Evolutionary conservation across 1,284 basidiomycete genomes (phyloP).

Genomic region (Cryptococcus depauperatus): DNA sequence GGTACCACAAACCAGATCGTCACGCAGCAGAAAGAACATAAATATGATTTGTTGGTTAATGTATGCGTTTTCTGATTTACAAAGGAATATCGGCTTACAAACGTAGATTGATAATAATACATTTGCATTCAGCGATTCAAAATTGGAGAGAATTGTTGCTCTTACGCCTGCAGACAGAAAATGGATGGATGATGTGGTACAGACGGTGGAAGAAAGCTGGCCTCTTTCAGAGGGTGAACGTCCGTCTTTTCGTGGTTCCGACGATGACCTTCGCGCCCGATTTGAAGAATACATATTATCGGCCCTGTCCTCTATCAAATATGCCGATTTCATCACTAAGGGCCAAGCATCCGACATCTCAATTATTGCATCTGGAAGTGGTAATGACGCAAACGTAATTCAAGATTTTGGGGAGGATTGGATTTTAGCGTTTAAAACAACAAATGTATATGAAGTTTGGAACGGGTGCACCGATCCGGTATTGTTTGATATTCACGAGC

Average conservation of each 20-base stretch:
- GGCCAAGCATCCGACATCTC: constrained; percentile 28
- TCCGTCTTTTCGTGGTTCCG: constrained; percentile 63
- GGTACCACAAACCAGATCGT: constrained; percentile 94
- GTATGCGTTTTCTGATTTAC: constrained; percentile 48
- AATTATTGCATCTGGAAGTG: constrained; percentile 19
- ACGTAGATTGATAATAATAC: constrained; percentile 68
- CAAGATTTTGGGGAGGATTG: constrained; percentile 75
- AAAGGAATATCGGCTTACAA: not conserved
- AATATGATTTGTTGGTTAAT: constrained; percentile 80
- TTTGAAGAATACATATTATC: constrained; percentile 52
- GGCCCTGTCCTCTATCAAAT: constrained; percentile 64
- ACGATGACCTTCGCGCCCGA: constrained; percentile 80
- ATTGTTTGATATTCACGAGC: constrained; percentile 86
- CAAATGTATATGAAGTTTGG: constrained; percentile 80
- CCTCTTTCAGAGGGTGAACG: constrained; percentile 47
- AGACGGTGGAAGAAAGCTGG: constrained; percentile 75
- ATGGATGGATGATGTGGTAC: constrained; percentile 82
- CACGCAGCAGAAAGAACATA: constrained; percentile 76
- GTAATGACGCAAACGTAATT: constrained; percentile 37
- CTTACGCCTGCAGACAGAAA: constrained; percentile 89
- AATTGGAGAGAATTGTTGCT: constrained; percentile 64
- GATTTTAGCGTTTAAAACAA: constrained; percentile 73
- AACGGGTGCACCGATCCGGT: constrained; percentile 75
- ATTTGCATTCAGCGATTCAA: constrained; percentile 76
- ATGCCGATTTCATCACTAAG: constrained; percentile 58